Conservation (phyloP, 139 green algal species). For the Chlamydomonas sp. region DNA sequence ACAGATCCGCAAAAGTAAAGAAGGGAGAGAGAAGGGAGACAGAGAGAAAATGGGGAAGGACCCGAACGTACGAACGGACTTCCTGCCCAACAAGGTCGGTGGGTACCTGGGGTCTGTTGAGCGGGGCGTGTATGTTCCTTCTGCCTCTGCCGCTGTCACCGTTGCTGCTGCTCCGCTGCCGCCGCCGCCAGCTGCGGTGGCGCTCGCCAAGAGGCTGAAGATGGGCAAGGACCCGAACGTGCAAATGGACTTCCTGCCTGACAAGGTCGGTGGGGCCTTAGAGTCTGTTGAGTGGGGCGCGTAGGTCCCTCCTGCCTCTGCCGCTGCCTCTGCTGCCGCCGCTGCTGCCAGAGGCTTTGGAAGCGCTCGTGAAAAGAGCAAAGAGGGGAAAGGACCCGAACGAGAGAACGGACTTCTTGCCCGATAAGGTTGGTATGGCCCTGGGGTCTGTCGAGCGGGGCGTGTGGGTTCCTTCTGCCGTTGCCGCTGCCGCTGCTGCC, state of each 20-base stretch:
- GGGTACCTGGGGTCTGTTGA: too few relatives aligned
- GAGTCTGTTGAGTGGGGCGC: constrained; percentile 5
- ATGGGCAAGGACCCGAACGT: constrained; percentile 82
- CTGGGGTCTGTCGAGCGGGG: too few relatives aligned
- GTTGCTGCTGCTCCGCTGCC: too few relatives aligned
- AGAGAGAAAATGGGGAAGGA: constrained; percentile 86
- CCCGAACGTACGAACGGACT: constrained; percentile 69
- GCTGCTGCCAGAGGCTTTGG: too few relatives aligned
- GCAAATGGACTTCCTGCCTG: constrained; percentile 82
- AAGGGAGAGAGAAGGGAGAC: too few relatives aligned
- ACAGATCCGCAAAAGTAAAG: too few relatives aligned
- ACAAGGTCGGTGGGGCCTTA: constrained; percentile 82
- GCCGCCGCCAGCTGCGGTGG: too few relatives aligned
- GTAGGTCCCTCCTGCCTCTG: constrained; percentile 11
- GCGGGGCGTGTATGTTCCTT: constrained; percentile 6
- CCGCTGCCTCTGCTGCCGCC: too few relatives aligned
- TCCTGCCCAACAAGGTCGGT: constrained; percentile 87
- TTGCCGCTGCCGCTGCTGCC: too few relatives aligned
- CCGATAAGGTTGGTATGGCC: constrained; percentile 82
- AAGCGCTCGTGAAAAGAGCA: too few relatives aligned
- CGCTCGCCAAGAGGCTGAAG: constrained; percentile 22
- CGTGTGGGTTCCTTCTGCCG: too few relatives aligned
- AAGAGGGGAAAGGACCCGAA: constrained; percentile 82
- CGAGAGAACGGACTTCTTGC: constrained; percentile 79
- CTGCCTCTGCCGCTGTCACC: too few relatives aligned